Percentiles rank a stretch among this genome's conserved stretches.
Evolutionary conservation across 2,329 filamentous ascomycete genomes (phyloP).

Genomic region (Ophiostoma piceae): DNA sequence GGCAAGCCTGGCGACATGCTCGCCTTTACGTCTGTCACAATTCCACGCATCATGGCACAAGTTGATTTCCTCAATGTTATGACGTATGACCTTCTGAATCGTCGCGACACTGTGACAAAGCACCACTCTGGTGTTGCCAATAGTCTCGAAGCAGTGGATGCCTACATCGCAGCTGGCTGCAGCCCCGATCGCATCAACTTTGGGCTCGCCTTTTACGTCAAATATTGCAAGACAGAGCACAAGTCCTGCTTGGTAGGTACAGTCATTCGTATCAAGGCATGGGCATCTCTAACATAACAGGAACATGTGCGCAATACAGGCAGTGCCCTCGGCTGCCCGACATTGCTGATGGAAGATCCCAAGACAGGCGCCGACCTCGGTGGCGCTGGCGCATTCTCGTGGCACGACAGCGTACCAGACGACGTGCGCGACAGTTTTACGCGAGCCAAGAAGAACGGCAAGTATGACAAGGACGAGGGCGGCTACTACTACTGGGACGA

Average conservation of each 20-base stretch:
- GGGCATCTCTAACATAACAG: background rate
- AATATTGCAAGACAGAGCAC: slow-evolving; percentile 57
- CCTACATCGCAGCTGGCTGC: slow-evolving; percentile 55
- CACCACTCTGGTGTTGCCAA: slow-evolving; percentile 58
- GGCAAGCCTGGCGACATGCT: slow-evolving; percentile 59
- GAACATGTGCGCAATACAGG: background rate
- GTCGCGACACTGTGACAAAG: slow-evolving; percentile 59
- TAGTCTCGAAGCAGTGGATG: slow-evolving; percentile 51
- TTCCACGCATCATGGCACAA: slow-evolving; percentile 53
- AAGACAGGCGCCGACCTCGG: slow-evolving; percentile 55
- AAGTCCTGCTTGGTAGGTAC: slow-evolving; percentile 33
- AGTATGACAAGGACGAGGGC: slow-evolving; percentile 53
- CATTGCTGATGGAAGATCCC: slow-evolving; percentile 54
- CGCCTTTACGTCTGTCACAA: slow-evolving; percentile 54
- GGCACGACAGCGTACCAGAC: slow-evolving; percentile 49
- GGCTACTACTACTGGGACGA: slow-evolving; percentile 66
- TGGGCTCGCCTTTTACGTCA: slow-evolving; percentile 64
- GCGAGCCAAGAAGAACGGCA: slow-evolving; percentile 48
- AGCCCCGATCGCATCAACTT: slow-evolving; percentile 54
- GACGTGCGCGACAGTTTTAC: slow-evolving; percentile 54
- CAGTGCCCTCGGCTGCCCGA: slow-evolving; percentile 53
- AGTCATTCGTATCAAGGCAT: background rate
- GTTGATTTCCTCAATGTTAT: slow-evolving; percentile 68
- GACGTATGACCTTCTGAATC: slow-evolving; percentile 69
- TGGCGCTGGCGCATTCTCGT: slow-evolving; percentile 51